Evolutionary conservation across 345 rosid genomes (phyloP), one percentile per base, ranked within the genome.

Genomic region (Bruguiera gymnorhiza): DNA sequence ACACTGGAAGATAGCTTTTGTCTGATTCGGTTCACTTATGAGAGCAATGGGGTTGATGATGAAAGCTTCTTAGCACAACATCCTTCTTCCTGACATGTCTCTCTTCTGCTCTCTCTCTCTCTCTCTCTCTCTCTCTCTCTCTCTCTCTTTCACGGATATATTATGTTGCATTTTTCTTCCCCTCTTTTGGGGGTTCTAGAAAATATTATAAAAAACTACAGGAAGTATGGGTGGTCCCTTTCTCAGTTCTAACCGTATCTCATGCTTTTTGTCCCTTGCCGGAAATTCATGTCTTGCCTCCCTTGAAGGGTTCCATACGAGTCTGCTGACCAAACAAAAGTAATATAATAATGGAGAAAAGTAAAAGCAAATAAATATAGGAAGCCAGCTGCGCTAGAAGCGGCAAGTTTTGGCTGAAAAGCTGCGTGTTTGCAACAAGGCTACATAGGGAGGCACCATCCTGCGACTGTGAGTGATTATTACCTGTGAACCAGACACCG

Each of bases 281-380:
- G 79, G 83, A 79, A 56, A 24, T 56, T 56, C 60, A 84, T 78
- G 87, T 79, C 79, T 78, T 81, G 89, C 83, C 84, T 85, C 81
- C 86, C 68, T 60, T 55, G 39, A 26, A 72, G 84, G 86, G 84
- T 76, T 79, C 81, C 80, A 75, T 60, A 50, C 37, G 27, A 75
- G 69, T 37, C 39, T 64, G 72, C 83, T 70, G 10, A 50, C 19
- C 58, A 27, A 68, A 70, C 43, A 18, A 55, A 64, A 29, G 27
- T 15, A 30, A 24, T 19, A 48, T 46, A 65, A 65, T 65, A 27
- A 48, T 50, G 24, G 29, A 48, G 68, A 46, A 59, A 27, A 58
- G 37, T 2, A 37, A 23, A 72, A 32, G 11, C 66, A 11, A 13
- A 24, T 29, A 8, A 52, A 58, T 23, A n/a, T 48, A 37, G 48